Base-by-base conservation (phyloP, 2,329 filamentous ascomycete genomes). In the Fonsecaea erecta region DNA sequence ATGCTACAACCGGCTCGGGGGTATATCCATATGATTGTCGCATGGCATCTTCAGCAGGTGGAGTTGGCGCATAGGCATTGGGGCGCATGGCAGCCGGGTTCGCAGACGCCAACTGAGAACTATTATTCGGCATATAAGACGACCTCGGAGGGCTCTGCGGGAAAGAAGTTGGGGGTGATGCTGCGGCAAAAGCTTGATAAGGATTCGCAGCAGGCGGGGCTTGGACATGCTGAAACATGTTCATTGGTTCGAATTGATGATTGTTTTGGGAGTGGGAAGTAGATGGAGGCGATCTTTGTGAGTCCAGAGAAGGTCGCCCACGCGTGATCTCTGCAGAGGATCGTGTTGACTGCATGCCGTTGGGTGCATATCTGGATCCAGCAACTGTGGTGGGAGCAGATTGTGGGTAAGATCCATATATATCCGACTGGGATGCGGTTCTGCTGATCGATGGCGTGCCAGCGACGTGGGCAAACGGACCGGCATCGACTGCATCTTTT, bases 401-500 rank as follows among this genome's bases (percentile, higher is more conserved):
- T 55, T 74, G 75, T 6, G 79, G 77, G 72, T 85, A 86, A 4
- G 82, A 79, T 11, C 88, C 88, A 74, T 95, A 96, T 5, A 91
- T 78, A 70, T 97, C 93, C 52, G 92, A 87, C 16, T 82, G 84
- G 3, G 91, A 95, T 2, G 90, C 88, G 1, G 89, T 87, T 48
- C 90, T 85, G 74, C 90, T 93, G 65, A 93, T 85, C 1, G 86
- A 90, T 6, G 91, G 90, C 1, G 90, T 91, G 32, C 90, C 87
- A 30, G 90, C 84, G 59, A 97, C 87, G 60, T 90, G 90, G 7
- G 91, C 89, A 76, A 99, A 98, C 1, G 92, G 93, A 0, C 93
- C 92, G 59, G 85, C 77, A 65, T 91, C 90, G 56, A 85, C 85
- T 35, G 77, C 82, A 52, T 86, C 86, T 60, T 83, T 84, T 4